Evolutionary conservation across 768 basidiomycete genomes (phyloP).

Genomic region (Russula brevipes): DNA sequence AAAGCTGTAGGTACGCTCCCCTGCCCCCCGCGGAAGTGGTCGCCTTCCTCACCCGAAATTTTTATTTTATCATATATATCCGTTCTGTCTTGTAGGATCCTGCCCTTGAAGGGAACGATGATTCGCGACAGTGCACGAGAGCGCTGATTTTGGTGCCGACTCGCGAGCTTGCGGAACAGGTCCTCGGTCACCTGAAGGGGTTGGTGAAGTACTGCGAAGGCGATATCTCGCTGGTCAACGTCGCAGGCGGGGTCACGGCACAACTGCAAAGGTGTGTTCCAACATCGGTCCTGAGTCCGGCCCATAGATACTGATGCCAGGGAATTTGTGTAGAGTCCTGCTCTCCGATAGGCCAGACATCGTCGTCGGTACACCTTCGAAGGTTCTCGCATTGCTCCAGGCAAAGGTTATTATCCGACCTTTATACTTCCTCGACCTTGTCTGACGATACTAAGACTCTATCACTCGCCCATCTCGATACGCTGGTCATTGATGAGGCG

Average conservation of each 20-base stretch:
- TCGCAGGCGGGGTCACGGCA: constrained; percentile 63
- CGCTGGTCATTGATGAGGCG: constrained; percentile 95
- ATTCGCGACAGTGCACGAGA: constrained; percentile 51
- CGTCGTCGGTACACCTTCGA: constrained; percentile 73
- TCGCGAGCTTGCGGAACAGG: constrained; percentile 89
- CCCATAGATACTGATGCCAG: background rate
- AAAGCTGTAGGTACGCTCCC: constrained; percentile 43
- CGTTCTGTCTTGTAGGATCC: background rate
- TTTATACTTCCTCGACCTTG: background rate
- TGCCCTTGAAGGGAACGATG: background rate
- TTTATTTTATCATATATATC: too few relatives aligned
- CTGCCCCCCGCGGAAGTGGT: background rate
- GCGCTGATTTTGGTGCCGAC: constrained; percentile 85
- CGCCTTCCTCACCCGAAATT: too few relatives aligned
- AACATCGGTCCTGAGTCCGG: background rate
- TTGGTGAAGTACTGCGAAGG: constrained; percentile 76
- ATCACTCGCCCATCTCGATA: constrained; percentile 61
- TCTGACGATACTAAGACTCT: constrained; percentile 46
- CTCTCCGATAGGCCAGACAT: constrained; percentile 74
- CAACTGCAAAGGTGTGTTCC: constrained; percentile 65
- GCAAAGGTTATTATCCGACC: constrained; percentile 48
- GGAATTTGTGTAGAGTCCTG: constrained; percentile 35
- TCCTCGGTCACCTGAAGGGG: constrained; percentile 58
- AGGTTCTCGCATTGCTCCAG: constrained; percentile 61
- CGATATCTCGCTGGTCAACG: constrained; percentile 65